Conservation (phyloP, 192 early-diverging fungal genomes). For the Entomortierella beljakovae region DNA sequence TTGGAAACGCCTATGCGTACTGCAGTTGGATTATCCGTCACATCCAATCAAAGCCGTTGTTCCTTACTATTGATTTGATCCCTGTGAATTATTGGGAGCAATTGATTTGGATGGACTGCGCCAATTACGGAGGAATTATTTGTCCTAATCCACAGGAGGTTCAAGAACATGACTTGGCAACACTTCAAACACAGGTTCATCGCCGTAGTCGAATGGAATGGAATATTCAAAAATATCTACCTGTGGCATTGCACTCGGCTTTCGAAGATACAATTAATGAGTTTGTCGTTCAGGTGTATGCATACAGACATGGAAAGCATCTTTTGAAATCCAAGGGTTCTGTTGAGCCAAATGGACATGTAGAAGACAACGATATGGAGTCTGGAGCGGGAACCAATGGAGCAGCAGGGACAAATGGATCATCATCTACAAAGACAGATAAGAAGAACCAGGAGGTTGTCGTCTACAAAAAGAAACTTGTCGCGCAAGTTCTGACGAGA, state of each 20-base stretch:
- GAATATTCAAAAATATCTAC: conserved; percentile 93
- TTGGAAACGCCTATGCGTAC: conserved; percentile 80
- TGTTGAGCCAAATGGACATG: conserved; percentile 5
- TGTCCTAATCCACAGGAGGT: conserved; percentile 43
- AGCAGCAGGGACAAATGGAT: conserved; percentile 9
- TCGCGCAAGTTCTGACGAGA: conserved; percentile 71
- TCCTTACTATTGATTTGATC: conserved; percentile 78
- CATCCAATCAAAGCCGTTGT: conserved; percentile 77
- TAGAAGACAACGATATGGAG: conserved; percentile 15
- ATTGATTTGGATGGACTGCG: conserved; percentile 92
- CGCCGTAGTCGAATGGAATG: conserved; percentile 78
- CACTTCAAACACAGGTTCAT: conserved; percentile 18
- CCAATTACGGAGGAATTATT: conserved; percentile 84
- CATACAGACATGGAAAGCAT: conserved; percentile 58
- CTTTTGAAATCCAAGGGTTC: neutral
- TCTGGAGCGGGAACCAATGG: conserved; percentile 3
- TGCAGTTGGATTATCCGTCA: conserved; percentile 77
- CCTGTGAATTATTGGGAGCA: conserved; percentile 82
- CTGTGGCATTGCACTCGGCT: conserved; percentile 72
- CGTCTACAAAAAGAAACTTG: conserved; percentile 59
- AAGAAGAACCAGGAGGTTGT: conserved; percentile 48
- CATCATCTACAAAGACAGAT: conserved; percentile 16
- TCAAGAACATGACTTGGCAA: conserved; percentile 44
- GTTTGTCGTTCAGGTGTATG: conserved; percentile 75
- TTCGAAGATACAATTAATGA: conserved; percentile 80